Evolutionary conservation across 495 filamentous ascomycete species (phyloP), one percentile per base, ranked within the genome.

Genomic region (Talaromyces thailandensis): DNA sequence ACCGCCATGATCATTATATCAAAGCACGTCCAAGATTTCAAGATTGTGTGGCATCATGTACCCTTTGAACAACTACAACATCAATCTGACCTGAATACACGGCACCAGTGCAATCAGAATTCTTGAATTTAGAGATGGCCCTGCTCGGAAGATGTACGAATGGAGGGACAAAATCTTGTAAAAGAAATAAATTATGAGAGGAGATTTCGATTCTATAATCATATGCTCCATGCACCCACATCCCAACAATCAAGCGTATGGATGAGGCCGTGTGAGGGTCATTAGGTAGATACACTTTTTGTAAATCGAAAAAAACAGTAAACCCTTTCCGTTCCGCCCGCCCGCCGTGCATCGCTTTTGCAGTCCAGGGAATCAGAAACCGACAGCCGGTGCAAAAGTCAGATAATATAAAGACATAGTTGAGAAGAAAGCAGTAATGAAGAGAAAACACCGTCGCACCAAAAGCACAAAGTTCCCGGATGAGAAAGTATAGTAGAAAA

Each of bases 381-480:
- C 29, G 29, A 57, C 26, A 57, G 35, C 57, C 57, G 57, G 35
- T 45, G 57, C 57, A 60, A 59, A 43, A 43, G 16, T 48, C 43
- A 58, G 8, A 58, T 58, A 37, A 61, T 61, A 61, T 61, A 61
- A 61, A 61, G 28, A 61, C 26, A 51, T 57, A 51, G 23, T 29
- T 52, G 25, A 29, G 59, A 61, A 50, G 28, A 61, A 61, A 35
- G 11, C 43, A 52, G 26, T 29, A 32, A 61, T 24, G 21, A 61
- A 48, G 21, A 52, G 23, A 21, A 59, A 61, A 61, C 59, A 61
- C 59, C 59, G 59, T 61, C 59, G 43, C 59, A 50, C 59, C 59
- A 61, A 48, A 29, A 61, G 37, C 24, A 35, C 16, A 31, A 7
- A 57, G 28, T 35, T 18, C 28, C 55, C 26, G 29, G 55, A 57